Conservation (phyloP, 2,329 filamentous ascomycete genomes). For the Fusarium coicis region DNA sequence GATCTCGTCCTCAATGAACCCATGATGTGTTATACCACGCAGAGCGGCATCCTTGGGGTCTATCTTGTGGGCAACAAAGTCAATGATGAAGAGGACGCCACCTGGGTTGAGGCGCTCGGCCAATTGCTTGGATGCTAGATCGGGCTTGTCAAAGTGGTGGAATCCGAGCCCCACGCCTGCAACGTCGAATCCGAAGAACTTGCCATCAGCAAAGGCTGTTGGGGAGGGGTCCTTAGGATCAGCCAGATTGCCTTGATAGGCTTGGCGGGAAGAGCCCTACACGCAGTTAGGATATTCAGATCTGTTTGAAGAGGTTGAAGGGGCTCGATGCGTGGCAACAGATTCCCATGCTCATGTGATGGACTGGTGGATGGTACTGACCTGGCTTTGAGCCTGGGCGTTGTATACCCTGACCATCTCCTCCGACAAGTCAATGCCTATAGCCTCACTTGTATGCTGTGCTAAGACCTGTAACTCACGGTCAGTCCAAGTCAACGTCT, state of each 20-base stretch:
- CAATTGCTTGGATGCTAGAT: conserved; percentile 67
- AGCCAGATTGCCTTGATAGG: conserved; percentile 68
- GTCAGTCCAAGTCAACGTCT: neutral
- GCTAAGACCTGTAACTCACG: conserved; percentile 35
- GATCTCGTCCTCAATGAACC: conserved; percentile 71
- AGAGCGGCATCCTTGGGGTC: conserved; percentile 37
- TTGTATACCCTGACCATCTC: conserved; percentile 79
- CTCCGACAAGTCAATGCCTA: conserved; percentile 77
- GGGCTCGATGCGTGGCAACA: neutral
- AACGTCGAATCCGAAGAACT: conserved; percentile 77
- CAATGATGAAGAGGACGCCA: conserved; percentile 74
- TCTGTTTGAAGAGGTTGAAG: neutral
- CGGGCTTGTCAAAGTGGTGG: conserved; percentile 75
- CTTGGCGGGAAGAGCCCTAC: conserved; percentile 59
- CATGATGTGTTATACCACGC: conserved; percentile 71
- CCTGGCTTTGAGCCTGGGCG: conserved; percentile 64
- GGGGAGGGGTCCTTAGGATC: conserved; percentile 59
- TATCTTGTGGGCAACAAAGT: conserved; percentile 69
- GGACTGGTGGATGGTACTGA: conserved; percentile 41
- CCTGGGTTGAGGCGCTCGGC: conserved; percentile 71
- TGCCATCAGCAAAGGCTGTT: conserved; percentile 64
- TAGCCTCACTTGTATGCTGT: conserved; percentile 59
- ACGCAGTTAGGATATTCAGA: conserved; percentile 5
- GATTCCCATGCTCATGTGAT: neutral
- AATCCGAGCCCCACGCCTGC: conserved; percentile 71